Base-by-base conservation (phyloP, 495 filamentous ascomycete species). In the Trichoderma asperelloides region DNA sequence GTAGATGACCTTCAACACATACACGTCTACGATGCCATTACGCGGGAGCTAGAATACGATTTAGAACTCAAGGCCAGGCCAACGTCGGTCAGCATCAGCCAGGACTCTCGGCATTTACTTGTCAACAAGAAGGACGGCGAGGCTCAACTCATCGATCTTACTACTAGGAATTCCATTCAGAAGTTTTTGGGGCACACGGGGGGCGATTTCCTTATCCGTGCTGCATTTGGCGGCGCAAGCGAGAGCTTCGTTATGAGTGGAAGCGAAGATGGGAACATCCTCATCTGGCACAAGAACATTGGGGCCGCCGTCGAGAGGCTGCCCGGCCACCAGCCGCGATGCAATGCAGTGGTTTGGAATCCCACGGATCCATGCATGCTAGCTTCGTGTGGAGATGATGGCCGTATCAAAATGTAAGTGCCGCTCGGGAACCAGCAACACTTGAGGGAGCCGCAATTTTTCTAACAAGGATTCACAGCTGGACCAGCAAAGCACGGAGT, bases 341-440 rank as follows among this genome's bases (percentile, higher is more conserved):
- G 96, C 65, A 98, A 97, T 76, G 84, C 91, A n/a, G 90, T 96
- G 41, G 84, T 90, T 8, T 98, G 95, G 95, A 96, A 93, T 70
- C 92, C 93, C 1, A 80, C 78, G 3, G 83, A 96, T 74, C 88
- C 92, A 4, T 84, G 84, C 68, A 88, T 97, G 83, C 96, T 97
- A 76, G 95, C 93, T 9, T 91, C 92, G 13, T 93, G 91, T 68
- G 94, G 95, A 4, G 95, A 98, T 74, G 95, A 98, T 72, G 78
- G 80, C 51, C 87, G 85, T 72, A 88, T 98, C 65, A 87, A 90
- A 75, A 96, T 98, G 93, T 96, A 82, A 76, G 87, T 71, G 30
- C 15, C 33, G 21, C 15, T 23, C 40, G 18, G n/a, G 30, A 25
- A 45, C 16, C 55, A 16, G 25, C 3, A 7, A 13, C 23, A 7